Base-by-base conservation (phyloP, 768 basidiomycete species). In the Lenzites betulinus region DNA sequence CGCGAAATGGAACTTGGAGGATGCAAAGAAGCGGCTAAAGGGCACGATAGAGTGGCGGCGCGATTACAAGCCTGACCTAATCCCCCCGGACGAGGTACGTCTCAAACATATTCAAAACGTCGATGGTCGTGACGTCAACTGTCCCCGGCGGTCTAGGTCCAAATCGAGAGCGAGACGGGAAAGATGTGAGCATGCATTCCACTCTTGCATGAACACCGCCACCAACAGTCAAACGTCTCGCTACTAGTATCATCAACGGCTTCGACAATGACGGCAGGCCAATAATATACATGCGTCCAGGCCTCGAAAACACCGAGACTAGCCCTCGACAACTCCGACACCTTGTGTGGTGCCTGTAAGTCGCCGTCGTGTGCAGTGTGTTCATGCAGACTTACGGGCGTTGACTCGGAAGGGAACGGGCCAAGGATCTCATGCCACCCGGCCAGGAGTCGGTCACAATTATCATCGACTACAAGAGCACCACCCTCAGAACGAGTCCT, bases 211-310 rank as follows among this genome's bases (percentile, higher is more conserved):
- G 20, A 35, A 23, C 26, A 20, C 33, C 20, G 33, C 28, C 22
- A 7, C 42, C 16, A 13, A 48, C 49, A 22, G 30, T 36, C 30
- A 41, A 11, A 20, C 42, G 18, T 38, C 38, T 22, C 23, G 13
- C 13, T 7, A 43, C 7, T 64, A 93, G 92, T 46, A 81, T 94
- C 48, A 74, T 94, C 47, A 92, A 85, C 55, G 93, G 93, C 7
- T 95, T 94, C 65, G 93, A 95, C 74, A 81, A 79, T 52, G 90
- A 93, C 57, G 92, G 91, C 5, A 79, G 93, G n/a, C 93, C 93
- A 0, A 88, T 95, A 43, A 76, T 95, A 15, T 94, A 93, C 74
- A 87, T 95, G 86, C 86, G 92, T 16, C 93, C 93, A 0, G 92
- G 92, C 26, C 81, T 85, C 60, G 92, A 95, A 71, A 95, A 94